phyloP scores from a whole-genome alignment of 345 rosid species.

The Eucalyptus paniculata region DNA sequence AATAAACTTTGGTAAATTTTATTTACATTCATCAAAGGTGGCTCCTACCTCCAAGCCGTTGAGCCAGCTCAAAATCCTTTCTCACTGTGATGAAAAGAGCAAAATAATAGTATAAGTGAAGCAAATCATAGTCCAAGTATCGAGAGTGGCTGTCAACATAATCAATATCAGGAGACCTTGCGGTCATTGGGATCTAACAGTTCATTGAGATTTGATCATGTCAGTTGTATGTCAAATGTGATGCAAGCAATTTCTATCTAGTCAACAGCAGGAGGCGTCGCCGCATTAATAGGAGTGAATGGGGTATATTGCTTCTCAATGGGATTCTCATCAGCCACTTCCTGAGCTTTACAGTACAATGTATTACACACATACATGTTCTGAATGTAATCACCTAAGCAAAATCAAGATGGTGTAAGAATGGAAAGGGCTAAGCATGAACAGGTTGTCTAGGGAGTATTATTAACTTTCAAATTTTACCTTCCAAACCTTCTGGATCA shows the following conservation, averaged over 20 bases:
- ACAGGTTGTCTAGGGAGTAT: neutral
- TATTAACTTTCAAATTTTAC: neutral
- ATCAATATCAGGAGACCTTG: neutral
- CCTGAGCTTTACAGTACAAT: neutral
- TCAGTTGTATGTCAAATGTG: neutral
- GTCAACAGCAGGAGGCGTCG: neutral
- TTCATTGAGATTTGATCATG: neutral
- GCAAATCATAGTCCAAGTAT: neutral
- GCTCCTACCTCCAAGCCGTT: constrained; percentile 62
- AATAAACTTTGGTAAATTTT: neutral
- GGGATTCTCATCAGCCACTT: neutral
- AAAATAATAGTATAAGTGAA: neutral
- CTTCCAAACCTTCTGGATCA: neutral
- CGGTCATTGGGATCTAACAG: neutral
- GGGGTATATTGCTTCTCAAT: too few species aligned
- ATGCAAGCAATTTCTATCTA: neutral
- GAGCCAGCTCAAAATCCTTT: constrained; percentile 83
- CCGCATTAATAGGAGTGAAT: neutral
- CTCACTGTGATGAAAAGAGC: constrained; percentile 35
- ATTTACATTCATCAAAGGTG: constrained; percentile 31
- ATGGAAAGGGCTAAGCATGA: neutral
- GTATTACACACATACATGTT: neutral
- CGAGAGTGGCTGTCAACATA: neutral
- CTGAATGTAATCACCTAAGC: neutral
- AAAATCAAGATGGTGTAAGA: neutral